Evolutionary conservation across 2,329 filamentous ascomycete genomes (phyloP), one percentile per base, ranked within the genome.

Genomic region (Verticillium longisporum): DNA sequence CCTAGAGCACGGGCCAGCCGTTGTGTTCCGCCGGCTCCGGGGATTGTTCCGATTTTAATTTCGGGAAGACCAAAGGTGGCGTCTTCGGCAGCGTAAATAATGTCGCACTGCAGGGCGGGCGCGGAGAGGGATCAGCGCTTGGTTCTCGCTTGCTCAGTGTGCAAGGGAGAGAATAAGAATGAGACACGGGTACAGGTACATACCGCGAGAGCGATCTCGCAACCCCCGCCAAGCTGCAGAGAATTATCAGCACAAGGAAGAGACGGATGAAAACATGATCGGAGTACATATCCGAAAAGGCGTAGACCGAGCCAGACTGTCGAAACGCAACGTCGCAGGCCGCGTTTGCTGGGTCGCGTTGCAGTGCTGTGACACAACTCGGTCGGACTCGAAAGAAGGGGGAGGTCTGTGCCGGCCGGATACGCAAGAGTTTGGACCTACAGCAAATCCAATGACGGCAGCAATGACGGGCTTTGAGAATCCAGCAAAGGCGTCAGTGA

Each of bases 401-500:
- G 34, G 7, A 36, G 34, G 34, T 36, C 34, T 36, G 34, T 9
- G 13, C 13, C 13, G 9, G 34, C 34, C 34, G 13, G 9, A 36
- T 1, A 36, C 1, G 34, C 34, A 36, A 13, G 34, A 6, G 53
- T 18, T 32, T 37, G 32, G 5, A 73, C 79, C 73, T 66, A 82
- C 79, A 64, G 80, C 80, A 68, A 78, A 75, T 57, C 80, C 80
- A 64, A 79, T 75, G 26, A 83, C 79, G 21, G 78, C 79, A 10
- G 79, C 80, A 60, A 83, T 72, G 56, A 81, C 65, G 2, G 80
- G 80, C 66, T 82, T 82, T 34, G 70, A 69, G 64, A 77, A 71
- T 15, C 63, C 62, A 26, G 68, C 69, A 56, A 77, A 70, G 15
- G 69, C 73, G 56, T 71, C 65, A 34, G 70, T 71, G 26, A 82